A percentile compares a stretch with the other conserved stretches of the same genome.
phyloP scores from a whole-genome alignment of 2,329 filamentous ascomycete genomes.

The Fusarium multiceps region DNA sequence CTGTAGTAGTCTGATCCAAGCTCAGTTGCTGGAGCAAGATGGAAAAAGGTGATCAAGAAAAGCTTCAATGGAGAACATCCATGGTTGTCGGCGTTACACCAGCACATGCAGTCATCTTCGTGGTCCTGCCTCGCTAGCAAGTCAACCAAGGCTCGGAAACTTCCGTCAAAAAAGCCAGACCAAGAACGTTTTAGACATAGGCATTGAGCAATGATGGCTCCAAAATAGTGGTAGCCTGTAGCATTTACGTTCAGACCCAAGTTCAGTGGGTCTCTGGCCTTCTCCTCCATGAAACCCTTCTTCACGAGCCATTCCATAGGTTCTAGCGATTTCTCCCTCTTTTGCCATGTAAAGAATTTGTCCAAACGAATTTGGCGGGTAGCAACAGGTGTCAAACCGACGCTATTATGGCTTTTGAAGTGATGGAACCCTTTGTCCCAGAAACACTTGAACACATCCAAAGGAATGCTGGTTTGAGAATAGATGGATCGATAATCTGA shows the following conservation, averaged over 20 bases:
- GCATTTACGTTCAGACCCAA: neutral
- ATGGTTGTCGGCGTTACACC: neutral
- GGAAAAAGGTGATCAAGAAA: neutral
- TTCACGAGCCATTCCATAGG: fast-evolving
- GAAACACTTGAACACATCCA: fast-evolving
- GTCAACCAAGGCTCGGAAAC: too few species aligned
- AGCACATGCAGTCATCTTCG: too few species aligned
- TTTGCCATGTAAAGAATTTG: too few species aligned
- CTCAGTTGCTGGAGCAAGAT: too few species aligned
- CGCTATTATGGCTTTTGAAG: neutral
- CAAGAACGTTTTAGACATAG: too few species aligned
- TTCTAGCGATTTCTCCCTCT: too few species aligned
- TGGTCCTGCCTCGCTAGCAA: neutral
- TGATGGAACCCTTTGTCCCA: neutral
- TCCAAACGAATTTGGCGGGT: fast-evolving
- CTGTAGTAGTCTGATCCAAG: fast-evolving
- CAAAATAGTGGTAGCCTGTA: neutral
- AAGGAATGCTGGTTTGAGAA: fast-evolving
- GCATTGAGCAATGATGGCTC: too few species aligned
- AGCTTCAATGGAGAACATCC: neutral
- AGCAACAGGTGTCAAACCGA: neutral
- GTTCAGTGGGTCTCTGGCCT: fast-evolving
- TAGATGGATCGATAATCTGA: neutral
- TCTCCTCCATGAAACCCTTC: neutral
- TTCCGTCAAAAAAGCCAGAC: too few species aligned